Evolutionary conservation across 441 rosid species (phyloP).

Genomic region (Viola pubescens): DNA sequence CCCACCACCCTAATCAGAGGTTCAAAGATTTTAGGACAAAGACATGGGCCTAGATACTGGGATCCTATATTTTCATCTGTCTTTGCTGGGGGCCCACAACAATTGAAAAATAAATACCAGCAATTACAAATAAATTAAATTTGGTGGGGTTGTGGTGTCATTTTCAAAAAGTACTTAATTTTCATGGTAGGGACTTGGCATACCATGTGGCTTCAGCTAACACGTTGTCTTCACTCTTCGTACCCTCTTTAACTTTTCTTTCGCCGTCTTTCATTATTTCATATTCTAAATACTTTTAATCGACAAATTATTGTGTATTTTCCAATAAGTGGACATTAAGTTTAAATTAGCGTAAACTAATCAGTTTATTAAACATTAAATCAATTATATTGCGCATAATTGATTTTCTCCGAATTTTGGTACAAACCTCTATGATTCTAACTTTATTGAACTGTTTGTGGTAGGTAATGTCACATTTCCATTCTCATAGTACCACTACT

Average conservation of each 20-base stretch:
- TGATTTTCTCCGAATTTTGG: no score
- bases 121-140: no score
- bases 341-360: no score
- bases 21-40: conserved; percentile 20
- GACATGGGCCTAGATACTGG: conserved; percentile 21
- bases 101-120: neutral
- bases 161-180: conserved; percentile 1
- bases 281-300: no score
- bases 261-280: neutral
- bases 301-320: no score
- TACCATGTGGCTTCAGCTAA: conserved; percentile 16
- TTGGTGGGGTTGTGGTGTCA: conserved; percentile 11
- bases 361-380: no score
- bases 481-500: no score
- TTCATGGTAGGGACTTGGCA: conserved; percentile 20
- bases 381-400: no score
- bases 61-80: conserved; percentile 20
- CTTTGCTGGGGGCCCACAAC: neutral
- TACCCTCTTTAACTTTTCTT: neutral
- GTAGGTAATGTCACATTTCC: no score
- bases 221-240: neutral
- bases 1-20: conserved; percentile 15
- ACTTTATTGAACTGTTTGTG: no score
- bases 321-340: no score
- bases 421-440: no score